phyloP scores from a whole-genome alignment of 257 asterid genomes.

The Nicotiana benthamiana region DNA sequence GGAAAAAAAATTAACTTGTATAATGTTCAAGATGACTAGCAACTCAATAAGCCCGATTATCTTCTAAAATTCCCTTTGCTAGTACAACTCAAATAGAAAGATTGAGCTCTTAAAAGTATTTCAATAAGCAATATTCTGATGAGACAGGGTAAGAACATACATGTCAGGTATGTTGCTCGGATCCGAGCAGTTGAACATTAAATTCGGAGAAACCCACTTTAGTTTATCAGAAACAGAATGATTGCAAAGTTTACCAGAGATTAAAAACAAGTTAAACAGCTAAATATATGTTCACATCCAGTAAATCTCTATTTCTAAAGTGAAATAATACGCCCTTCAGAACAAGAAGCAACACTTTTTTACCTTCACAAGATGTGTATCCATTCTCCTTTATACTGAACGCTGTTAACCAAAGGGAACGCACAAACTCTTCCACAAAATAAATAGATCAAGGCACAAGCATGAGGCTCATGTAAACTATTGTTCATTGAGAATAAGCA shows the following conservation, averaged over 20 bases:
- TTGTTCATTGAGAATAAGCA: too few relatives aligned
- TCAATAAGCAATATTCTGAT: not conserved
- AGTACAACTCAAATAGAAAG: too few relatives aligned
- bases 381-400: too few relatives aligned
- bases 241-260: not conserved
- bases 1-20: not conserved
- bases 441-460: too few relatives aligned
- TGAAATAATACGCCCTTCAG: not conserved
- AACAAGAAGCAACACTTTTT: not conserved
- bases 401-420: too few relatives aligned
- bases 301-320: not conserved
- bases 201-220: not conserved
- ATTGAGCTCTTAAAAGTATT: not conserved
- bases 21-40: not conserved
- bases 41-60: not conserved
- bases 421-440: too few relatives aligned
- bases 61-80: not conserved
- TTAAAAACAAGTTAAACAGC: not conserved
- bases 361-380: conserved; percentile 40
- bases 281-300: not conserved
- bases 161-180: not conserved
- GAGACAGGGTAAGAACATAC: not conserved
- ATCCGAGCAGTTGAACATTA: not conserved
- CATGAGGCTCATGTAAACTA: too few relatives aligned
- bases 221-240: not conserved